Evolutionary conservation across 495 filamentous ascomycete genomes (phyloP).

Genomic region (Trichoderma parareesei): DNA sequence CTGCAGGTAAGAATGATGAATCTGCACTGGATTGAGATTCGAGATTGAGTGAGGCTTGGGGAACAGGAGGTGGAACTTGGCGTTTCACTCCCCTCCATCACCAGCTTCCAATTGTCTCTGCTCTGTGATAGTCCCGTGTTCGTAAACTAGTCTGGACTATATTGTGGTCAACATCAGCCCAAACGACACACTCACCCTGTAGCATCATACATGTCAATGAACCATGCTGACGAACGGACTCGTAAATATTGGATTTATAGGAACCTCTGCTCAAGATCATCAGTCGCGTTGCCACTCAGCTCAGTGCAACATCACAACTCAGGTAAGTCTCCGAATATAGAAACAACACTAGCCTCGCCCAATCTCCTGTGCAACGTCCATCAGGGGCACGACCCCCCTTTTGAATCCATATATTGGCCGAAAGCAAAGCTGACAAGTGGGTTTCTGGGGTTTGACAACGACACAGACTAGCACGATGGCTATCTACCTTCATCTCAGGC

Average conservation of each 20-base stretch:
- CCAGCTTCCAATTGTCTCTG: neutral
- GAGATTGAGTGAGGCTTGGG: neutral
- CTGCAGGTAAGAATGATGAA: slow-evolving; percentile 45
- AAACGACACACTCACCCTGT: neutral
- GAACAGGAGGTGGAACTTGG: neutral
- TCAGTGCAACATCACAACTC: neutral
- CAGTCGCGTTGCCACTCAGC: slow-evolving; percentile 3
- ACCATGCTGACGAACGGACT: neutral
- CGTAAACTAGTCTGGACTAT: neutral
- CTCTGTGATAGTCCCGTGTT: neutral
- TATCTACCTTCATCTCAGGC: slow-evolving; percentile 42
- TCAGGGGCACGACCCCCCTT: neutral
- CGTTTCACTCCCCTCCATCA: neutral
- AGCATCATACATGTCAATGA: neutral
- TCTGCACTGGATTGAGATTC: too few relatives aligned
- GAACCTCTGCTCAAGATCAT: slow-evolving; percentile 9
- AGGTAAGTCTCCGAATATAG: slow-evolving; percentile 7
- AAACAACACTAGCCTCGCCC: neutral
- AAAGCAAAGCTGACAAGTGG: neutral
- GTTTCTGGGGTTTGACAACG: neutral
- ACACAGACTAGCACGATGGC: slow-evolving; percentile 35
- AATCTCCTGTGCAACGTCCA: neutral
- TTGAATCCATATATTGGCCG: neutral
- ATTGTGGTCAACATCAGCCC: neutral
- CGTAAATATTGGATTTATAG: neutral